Evolutionary conservation across 805 yeast species (phyloP), one percentile per base, ranked within the genome.

Genomic region (Metschnikowia borealis): DNA sequence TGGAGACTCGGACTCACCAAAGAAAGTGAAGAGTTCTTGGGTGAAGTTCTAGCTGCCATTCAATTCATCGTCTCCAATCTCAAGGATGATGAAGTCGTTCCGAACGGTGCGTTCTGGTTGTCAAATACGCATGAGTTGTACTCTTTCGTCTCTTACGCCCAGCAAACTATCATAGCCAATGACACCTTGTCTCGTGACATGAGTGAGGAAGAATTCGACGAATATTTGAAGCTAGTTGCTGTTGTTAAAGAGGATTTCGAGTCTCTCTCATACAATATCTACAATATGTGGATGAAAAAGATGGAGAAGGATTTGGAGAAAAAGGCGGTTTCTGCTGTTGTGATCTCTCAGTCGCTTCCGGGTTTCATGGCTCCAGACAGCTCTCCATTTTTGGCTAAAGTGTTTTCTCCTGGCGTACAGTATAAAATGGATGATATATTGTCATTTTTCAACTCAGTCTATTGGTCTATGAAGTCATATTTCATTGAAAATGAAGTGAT

Each of bases 91-190:
- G 95, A 88, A 58, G 83, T 89, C 33, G 84, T 91, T 61, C 83
- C 89, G 43, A 89, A 89, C 60, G 98, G 97, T 58, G 96, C 97
- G 0, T 94, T 91, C 75, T 94, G 99, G 99, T 77, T 94, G 56
- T 88, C 97, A 3, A 94, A 94, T 70, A 91, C 95, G 2, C 97
- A 94, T 66, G 98, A 94, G 66, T 78, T 94, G 61, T 88, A 87
- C 68, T 90, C 98, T 3, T 94, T 94, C 75, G 96, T 92, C 52
- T 83, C 91, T 14, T 87, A 89, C 68, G 98, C 98, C 2, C 96
- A 92, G 68, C 82, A 83, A 52, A 89, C 96, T n/a, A 89, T 94
- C 53, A 72, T 88, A 46, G 91, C 88, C 42, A 89, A 89, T 63
- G 96, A 87, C 63, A 78, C 84, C 5, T 78, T 89, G 54, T 78